A percentile compares a stretch with the other conserved stretches of the same genome.
Conservation (phyloP, 345 rosid genomes). For the Nephelium lappaceum region DNA sequence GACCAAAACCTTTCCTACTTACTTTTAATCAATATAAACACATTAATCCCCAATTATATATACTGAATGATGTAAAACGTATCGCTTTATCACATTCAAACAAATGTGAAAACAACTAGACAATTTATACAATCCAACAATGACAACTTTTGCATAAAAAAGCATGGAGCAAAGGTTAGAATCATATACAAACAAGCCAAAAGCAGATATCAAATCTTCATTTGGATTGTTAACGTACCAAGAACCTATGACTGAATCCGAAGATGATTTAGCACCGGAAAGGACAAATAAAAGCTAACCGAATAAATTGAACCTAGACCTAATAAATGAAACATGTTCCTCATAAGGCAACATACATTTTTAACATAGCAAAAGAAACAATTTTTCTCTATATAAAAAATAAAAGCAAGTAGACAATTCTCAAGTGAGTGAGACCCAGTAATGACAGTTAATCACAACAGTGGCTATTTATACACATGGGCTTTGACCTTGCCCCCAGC, state of each 20-base stretch:
- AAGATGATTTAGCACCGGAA: not conserved
- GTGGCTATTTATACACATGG: too few species aligned
- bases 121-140: not conserved
- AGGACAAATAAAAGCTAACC: not conserved
- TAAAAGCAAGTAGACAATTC: not conserved
- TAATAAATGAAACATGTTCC: not conserved
- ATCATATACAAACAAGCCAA: not conserved
- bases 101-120: not conserved
- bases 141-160: not conserved
- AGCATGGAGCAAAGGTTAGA: not conserved
- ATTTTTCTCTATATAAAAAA: not conserved
- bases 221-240: too few species aligned
- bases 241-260: not conserved
- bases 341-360: not conserved
- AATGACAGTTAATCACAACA: too few species aligned
- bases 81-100: not conserved
- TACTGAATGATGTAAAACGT: not conserved
- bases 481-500: too few species aligned
- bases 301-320: not conserved
- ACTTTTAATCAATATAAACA: not conserved
- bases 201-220: not conserved
- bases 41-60: not conserved
- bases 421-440: not conserved
- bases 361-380: not conserved
- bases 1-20: not conserved